Percentiles rank a stretch among this genome's conserved stretches.
These are phyloP conservation scores for Pharus latifolius DNA, from an alignment of 176 grass and related monocot genomes.

Conservation along the genomic window DNA sequence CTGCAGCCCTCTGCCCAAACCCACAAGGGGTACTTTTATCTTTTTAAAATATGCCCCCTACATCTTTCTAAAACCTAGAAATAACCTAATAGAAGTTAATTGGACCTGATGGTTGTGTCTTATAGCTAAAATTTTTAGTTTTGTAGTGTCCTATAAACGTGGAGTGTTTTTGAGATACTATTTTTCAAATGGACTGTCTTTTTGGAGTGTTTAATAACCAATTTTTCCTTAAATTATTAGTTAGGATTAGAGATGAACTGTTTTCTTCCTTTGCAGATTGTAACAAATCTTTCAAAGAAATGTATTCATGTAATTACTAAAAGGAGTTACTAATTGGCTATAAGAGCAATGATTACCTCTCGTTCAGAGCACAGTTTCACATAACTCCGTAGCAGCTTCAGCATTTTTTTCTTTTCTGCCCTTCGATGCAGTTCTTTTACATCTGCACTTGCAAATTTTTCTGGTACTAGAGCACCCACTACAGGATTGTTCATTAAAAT, in stretches of 20 bases:
- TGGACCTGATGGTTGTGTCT: not conserved
- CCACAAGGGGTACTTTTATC: too few species aligned
- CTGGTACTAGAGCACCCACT: not conserved
- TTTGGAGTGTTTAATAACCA: too few species aligned
- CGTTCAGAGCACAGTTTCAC: not conserved
- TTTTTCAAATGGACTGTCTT: too few species aligned
- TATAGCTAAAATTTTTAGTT: not conserved
- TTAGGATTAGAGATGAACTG: too few species aligned
- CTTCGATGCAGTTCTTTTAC: not conserved
- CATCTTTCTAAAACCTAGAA: not conserved
- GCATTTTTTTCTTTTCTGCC: not conserved
- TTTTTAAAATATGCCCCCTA: not conserved
- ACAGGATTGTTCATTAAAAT: not conserved
- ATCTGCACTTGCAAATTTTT: not conserved
- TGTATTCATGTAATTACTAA: not conserved
- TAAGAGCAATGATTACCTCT: not conserved
- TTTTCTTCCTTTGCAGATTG: too few species aligned
- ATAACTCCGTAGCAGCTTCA: not conserved
- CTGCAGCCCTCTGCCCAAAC: too few species aligned
- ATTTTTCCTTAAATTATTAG: not conserved
- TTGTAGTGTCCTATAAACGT: not conserved
- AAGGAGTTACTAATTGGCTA: not conserved
- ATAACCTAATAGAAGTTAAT: not conserved
- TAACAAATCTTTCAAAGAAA: not conserved
- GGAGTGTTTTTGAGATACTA: too few species aligned